Base-by-base conservation (phyloP, 169 alveolate species). In the Eimeria falciformis region DNA sequence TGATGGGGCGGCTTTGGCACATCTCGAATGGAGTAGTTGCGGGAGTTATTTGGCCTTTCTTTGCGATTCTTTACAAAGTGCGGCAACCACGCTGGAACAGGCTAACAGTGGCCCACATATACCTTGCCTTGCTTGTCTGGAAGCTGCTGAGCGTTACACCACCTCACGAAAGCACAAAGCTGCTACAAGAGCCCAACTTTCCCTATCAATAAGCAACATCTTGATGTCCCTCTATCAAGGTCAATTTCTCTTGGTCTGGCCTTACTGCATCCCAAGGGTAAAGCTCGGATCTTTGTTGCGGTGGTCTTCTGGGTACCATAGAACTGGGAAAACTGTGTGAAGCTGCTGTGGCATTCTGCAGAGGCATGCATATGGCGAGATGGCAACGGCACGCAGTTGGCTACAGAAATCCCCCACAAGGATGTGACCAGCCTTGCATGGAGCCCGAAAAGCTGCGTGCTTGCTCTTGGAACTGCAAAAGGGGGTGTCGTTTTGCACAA, bases 401-500 rank as follows among this genome's bases (percentile, higher is more conserved):
- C 29, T 27, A 27, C 25, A 14, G 81, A 69, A 29, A 17, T 69
- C 21, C 53, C 53, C 17, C 81, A 69, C 53, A 69, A 69, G 29
- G 81, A 69, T 37, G 53, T 69, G 53, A 29, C 81, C 25, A 6
- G 81, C 53, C 37, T 69, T 37, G 21, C 81, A 21, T 69, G 81
- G 81, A 47, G 81, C 25, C 43, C 21, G 23, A 12, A 3, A 37
- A 25, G 29, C 17, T 9, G 25, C 53, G 37, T 69, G 27, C 46
- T 69, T n/a, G 81, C 81, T 29, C 21, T 69, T 14, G 81, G 81
- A 69, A 69, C 81, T 21, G 55, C 53, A 37, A 69, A 69, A 29
- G 81, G 81, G 17, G 81, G 47, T 37, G 23, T 69, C 12, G 53
- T 69, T 29, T 18, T 69, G 25, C 81, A 69, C 23, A 47, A 69